These are phyloP conservation scores for Amanita exitialis DNA, from an alignment of 768 basidiomycete species.

Conservation along the genomic window DNA sequence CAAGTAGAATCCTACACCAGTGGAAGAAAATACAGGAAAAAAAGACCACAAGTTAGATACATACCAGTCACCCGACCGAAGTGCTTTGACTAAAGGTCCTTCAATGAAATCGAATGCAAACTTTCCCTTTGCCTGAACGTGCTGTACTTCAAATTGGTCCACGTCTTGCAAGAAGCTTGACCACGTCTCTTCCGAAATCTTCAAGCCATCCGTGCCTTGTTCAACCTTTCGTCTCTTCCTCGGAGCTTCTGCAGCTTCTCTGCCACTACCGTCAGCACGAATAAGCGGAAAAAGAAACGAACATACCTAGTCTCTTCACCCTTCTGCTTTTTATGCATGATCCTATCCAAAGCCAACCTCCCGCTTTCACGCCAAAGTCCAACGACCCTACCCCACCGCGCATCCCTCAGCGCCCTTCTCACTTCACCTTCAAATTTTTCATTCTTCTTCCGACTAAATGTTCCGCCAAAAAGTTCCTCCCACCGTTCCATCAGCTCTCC, in stretches of 20 bases:
- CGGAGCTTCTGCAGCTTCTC: constrained; percentile 29
- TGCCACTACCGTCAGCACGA: constrained; percentile 7
- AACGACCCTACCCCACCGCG: constrained; percentile 78
- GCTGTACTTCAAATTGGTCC: constrained; percentile 77
- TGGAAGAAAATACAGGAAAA: not conserved
- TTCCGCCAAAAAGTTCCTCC: constrained; percentile 69
- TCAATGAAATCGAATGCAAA: constrained; percentile 95
- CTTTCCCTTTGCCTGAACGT: constrained; percentile 80
- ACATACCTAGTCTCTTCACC: constrained; percentile 16
- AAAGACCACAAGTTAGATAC: constrained; percentile 15
- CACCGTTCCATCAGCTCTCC: constrained; percentile 63
- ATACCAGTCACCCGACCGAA: constrained; percentile 86
- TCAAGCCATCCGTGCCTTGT: constrained; percentile 17
- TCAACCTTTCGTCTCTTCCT: constrained; percentile 67
- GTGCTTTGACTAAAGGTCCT: constrained; percentile 87
- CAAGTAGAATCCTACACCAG: constrained; percentile 71
- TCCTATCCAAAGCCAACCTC: constrained; percentile 57
- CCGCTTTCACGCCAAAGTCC: constrained; percentile 77
- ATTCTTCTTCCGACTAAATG: constrained; percentile 88
- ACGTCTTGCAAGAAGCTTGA: constrained; percentile 54
- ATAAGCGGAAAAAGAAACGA: not conserved
- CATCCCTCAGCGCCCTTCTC: constrained; percentile 69
- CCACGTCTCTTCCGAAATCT: constrained; percentile 52
- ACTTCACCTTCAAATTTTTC: constrained; percentile 76
- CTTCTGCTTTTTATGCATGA: constrained; percentile 20